A percentile compares a stretch with the other conserved stretches of the same genome.
Evolutionary conservation across 2,329 filamentous ascomycete species (phyloP).

Genomic region (Blastomyces emzantsi): DNA sequence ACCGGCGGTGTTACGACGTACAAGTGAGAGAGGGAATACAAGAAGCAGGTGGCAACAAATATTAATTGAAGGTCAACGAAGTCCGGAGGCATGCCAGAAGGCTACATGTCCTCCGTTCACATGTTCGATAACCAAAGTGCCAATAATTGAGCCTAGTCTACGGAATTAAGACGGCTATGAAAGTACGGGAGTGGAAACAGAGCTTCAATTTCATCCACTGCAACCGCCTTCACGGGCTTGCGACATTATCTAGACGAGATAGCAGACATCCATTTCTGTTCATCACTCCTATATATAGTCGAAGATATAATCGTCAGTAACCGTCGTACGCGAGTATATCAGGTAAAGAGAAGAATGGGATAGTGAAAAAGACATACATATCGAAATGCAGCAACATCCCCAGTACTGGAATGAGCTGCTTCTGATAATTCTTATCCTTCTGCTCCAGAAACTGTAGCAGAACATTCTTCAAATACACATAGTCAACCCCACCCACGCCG

Average conservation of each 20-base stretch:
- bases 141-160: no score
- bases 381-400: slow-evolving; percentile 60
- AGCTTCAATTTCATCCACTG: no score
- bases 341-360: neutral
- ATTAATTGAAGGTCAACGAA: no score
- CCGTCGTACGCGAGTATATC: neutral
- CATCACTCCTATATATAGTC: slow-evolving; percentile 50
- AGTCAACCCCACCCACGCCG: slow-evolving; percentile 40
- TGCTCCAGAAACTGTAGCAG: slow-evolving; percentile 58
- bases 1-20: no score
- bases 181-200: no score
- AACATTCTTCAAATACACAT: slow-evolving; percentile 58
- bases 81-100: no score
- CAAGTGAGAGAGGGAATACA: no score
- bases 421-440: slow-evolving; percentile 58
- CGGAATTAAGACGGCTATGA: no score
- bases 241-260: slow-evolving; percentile 46
- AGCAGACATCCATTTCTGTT: slow-evolving; percentile 77
- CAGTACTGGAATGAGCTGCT: slow-evolving; percentile 56
- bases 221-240: no score
- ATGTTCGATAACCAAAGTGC: no score
- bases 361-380: slow-evolving; percentile 38
- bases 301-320: slow-evolving; percentile 19
- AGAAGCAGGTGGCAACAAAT: no score
- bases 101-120: no score